Percentiles rank a stretch among this genome's conserved stretches.
Conservation (phyloP, 345 rosid species). For the Aquilaria yunnanensis region DNA sequence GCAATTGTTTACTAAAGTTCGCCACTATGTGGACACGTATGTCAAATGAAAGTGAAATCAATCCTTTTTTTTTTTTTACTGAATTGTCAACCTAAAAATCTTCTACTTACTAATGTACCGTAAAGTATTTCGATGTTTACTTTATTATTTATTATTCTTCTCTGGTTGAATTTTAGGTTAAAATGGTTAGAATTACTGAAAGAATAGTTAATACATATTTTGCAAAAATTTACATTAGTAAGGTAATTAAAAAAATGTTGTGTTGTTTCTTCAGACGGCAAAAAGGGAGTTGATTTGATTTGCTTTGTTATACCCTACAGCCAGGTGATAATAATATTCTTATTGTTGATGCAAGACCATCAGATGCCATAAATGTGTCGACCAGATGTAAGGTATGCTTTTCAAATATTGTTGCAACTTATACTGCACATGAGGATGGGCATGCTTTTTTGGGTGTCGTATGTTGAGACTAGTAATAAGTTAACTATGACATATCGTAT, state of each 20-base stretch:
- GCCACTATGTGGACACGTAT: no score
- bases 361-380: conserved; percentile 90
- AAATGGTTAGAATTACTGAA: conserved; percentile 79
- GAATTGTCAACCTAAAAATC: no score
- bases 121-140: no score
- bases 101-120: no score
- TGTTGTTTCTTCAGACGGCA: conserved; percentile 3
- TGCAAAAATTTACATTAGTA: conserved; percentile 59
- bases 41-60: no score
- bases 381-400: conserved; percentile 50
- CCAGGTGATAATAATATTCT: conserved; percentile 49
- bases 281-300: not conserved
- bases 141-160: not conserved
- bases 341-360: conserved; percentile 74
- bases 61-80: no score
- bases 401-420: not conserved
- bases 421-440: not conserved
- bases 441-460: not conserved
- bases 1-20: no score
- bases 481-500: not conserved
- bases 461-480: not conserved
- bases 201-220: conserved; percentile 61
- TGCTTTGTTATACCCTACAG: conserved; percentile 35
- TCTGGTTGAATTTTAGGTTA: conserved; percentile 42
- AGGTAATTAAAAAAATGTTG: conserved; percentile 44